Evolutionary conservation across 1,139 yeast genomes (phyloP), one percentile per base, ranked within the genome.

Genomic region (Sugiyamaella neomexicana): DNA sequence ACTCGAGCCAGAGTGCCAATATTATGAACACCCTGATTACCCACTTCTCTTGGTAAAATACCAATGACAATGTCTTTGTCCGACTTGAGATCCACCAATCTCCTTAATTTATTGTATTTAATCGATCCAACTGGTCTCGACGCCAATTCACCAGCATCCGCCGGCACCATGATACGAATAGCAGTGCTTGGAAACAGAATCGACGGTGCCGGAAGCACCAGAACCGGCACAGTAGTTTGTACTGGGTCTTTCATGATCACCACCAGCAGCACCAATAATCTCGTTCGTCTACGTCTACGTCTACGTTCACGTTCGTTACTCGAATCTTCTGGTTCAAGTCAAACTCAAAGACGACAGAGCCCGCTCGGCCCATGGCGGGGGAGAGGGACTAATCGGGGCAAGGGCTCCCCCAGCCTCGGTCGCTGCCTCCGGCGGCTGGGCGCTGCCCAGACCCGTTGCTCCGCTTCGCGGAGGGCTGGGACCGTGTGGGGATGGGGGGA

Each of bases 1-100:
- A 67, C 58, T 20, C 63, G 55, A 9, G 68, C 70, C 4, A 65
- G 43, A 23, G 66, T 62, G 0, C 70, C 70, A 32, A 52, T 51
- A 8, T 55, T 49, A 54, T 60, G 57, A 27, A 51, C 39, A 2
- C 34, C 16, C 7, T 45, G 41, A 34, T 54, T 44, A 20, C 39
- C 54, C 8, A 34, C 25, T 15, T 46, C 38, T 27, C 45, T 53
- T 2, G 57, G 57, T 9, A 54, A 23, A 7, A 54, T 53, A 5
- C 55, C 57, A 6, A 54, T 29, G 23, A 54, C 17, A 20, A 54
- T 25, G 17, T 54, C 57, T 32, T 51, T 29, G 13, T 52, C 47
- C n/a, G 54, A 50, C 37, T 54, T 54, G 27, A 54, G 23, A 39
- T 51, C 51, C 16, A 51, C 44, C 36, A 54, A 34, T 12, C 23